Conservation (phyloP, 257 asterid species). For the Ajuga chamaepitys region DNA sequence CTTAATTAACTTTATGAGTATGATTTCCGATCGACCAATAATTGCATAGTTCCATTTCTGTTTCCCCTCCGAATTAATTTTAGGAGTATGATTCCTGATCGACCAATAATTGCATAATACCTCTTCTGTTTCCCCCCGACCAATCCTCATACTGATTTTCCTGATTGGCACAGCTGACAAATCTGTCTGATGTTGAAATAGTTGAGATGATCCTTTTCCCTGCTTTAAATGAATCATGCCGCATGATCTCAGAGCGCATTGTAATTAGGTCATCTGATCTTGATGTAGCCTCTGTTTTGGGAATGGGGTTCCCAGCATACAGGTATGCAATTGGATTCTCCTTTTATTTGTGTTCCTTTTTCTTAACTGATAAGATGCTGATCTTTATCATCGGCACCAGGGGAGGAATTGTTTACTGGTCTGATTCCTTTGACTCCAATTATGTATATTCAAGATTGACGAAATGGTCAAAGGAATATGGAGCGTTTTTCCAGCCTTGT, state of each 20-base stretch:
- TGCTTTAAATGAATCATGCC: constrained; percentile 31
- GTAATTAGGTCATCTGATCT: constrained; percentile 36
- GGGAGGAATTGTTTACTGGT: constrained; percentile 47
- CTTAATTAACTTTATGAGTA: not conserved
- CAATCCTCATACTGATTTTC: too few relatives aligned
- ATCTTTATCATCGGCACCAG: constrained; percentile 13
- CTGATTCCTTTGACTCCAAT: constrained; percentile 24
- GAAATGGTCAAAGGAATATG: constrained; percentile 33
- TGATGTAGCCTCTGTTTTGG: constrained; percentile 41
- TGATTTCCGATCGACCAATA: not conserved
- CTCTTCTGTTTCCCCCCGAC: not conserved
- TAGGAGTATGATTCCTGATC: too few relatives aligned
- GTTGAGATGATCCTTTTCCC: constrained; percentile 41
- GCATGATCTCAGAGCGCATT: constrained; percentile 25
- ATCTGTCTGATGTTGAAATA: constrained; percentile 28
- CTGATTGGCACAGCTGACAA: constrained; percentile 17
- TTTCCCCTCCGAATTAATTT: too few relatives aligned
- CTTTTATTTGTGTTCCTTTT: not conserved
- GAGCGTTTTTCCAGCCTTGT: constrained; percentile 26
- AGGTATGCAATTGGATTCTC: constrained; percentile 20
- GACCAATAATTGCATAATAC: not conserved
- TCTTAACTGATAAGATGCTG: not conserved
- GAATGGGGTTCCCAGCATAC: constrained; percentile 42
- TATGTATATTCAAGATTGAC: constrained; percentile 33
- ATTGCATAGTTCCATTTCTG: not conserved